Base-by-base conservation (phyloP, 2,329 filamentous ascomycete genomes). In the Cladosporium sp. region DNA sequence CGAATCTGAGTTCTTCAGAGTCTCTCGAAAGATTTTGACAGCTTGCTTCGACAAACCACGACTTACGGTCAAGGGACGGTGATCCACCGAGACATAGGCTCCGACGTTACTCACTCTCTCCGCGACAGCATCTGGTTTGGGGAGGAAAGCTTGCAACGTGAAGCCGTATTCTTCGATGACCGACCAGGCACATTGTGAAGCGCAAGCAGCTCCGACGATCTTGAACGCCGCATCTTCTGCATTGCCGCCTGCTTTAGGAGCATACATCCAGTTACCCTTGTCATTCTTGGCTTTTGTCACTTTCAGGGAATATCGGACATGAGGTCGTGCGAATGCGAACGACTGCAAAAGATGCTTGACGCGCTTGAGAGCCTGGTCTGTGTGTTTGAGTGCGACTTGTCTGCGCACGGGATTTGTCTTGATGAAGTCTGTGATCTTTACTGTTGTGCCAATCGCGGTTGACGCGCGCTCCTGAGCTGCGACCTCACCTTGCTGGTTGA, bases 11-110 rank as follows among this genome's bases (percentile, higher is more conserved):
- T 65, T 66, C 63, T 69, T 71, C 19, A 89, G 58, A 57, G 79
- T 75, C 1, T 77, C 75, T 61, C 80, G 83, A 67, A 86, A 85
- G 0, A 80, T 72, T 0, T 72, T 72, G 1, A 79, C 60, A 2
- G 92, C 73, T 65, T 84, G 84, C 70, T 86, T 89, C 47, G 82
- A 78, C 0, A 80, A 82, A 1, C 85, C 85, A 57, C 79, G 76
- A 2, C 71, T 69, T 6, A 78, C 68, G 2, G 82, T 81, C 14
- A 92, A 74, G 3, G 88, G 88, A 17, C 89, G 80, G 14, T 79
- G 79, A 68, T 92, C 88, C 20, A 92, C 78, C 0, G 87, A 89
- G 34, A 92, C 73, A 68, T 86, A 91, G 4, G 80, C 72, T 8
- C 77, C 77, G 14, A 72, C 52, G 17, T 72, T 72, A 37, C 70